Evolutionary conservation across 2,329 filamentous ascomycete genomes (phyloP).

Genomic region (Geosmithia morbida): DNA sequence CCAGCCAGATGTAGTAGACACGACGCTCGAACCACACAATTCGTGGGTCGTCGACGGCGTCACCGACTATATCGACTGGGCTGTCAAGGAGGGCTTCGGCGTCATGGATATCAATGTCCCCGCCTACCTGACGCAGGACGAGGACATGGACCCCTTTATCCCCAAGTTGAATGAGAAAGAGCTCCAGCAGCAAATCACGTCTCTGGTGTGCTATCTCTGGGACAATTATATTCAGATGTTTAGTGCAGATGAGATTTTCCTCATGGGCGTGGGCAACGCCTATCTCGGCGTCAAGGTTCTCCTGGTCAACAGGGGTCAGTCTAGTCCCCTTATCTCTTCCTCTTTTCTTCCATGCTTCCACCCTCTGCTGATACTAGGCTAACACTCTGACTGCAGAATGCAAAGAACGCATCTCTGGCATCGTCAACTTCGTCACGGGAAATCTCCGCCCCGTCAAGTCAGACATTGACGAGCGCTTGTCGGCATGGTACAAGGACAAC

Average conservation of each 20-base stretch:
- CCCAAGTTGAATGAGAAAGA: conserved; percentile 27
- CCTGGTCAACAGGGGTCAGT: conserved; percentile 57
- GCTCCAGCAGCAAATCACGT: conserved; percentile 47
- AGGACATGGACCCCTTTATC: conserved; percentile 35
- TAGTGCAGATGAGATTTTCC: conserved; percentile 57
- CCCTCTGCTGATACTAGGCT: no score
- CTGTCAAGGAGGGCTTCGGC: conserved; percentile 58
- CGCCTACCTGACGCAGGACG: conserved; percentile 52
- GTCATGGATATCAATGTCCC: conserved; percentile 90
- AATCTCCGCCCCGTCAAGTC: conserved; percentile 65
- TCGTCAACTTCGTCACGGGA: conserved; percentile 72
- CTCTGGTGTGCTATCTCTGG: conserved; percentile 80
- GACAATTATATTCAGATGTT: conserved; percentile 88
- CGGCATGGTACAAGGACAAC: conserved; percentile 71
- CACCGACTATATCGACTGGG: conserved; percentile 75
- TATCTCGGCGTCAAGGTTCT: conserved; percentile 74
- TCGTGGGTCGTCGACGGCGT: conserved; percentile 77
- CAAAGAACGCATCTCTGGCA: conserved; percentile 51
- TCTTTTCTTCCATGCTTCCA: conserved; percentile 1
- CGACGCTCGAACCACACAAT: conserved; percentile 68
- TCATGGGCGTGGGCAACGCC: conserved; percentile 82
- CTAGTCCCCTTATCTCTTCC: background rate
- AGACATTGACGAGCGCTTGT: conserved; percentile 58
- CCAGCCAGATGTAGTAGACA: conserved; percentile 54
- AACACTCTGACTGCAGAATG: conserved; percentile 28